Base-by-base conservation (phyloP, 208 protist species). In the Trypanosoma boissoni region DNA sequence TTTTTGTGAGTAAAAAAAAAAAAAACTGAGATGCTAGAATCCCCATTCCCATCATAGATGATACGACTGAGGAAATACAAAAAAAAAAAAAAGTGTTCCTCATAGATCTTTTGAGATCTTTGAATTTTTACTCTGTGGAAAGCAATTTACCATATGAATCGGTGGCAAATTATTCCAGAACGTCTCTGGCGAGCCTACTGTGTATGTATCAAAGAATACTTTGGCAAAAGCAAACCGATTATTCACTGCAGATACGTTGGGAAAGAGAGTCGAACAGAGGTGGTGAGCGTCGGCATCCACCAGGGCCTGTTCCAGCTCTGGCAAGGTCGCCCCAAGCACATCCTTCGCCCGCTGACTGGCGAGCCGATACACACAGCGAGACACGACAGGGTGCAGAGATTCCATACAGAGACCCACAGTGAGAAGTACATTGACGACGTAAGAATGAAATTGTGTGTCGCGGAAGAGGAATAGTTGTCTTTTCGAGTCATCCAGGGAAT, bases 391-490 rank as follows among this genome's bases (percentile, higher is more conserved):
- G 2, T 74, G 57, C n/a, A 71, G 58, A 50, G 70, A 55, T 59
- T 87, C 80, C 65, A 83, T 70, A 0, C 73, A 62, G 4, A 87
- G 44, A n/a, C 76, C 80, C 54, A 82, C 59, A 16, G 75, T 68
- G 10, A 87, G 37, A 10, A 87, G 68, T 4, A 74, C 73, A 49
- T 80, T 83, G 34, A 83, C 51, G 23, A 83, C 69, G 55, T 74
- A 83, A 23, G 67, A 44, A 32, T 87, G 68, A 59, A 83, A 76
- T n/a, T 50, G 27, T 41, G 78, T 54, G 46, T 78, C 68, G 3
- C 63, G 64, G 12, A 55, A 50, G 31, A 80, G 63, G n/a, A 74
- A 37, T 21, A 34, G 34, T 37, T 72, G 52, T 23, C 36, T 20
- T 41, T 20, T 24, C 52, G 0, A 39, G 51, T 9, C 58, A 20